A percentile compares a stretch with the other conserved stretches of the same genome.
Evolutionary conservation across 1,284 basidiomycete species (phyloP).

Genomic region (Boletus sp.): DNA sequence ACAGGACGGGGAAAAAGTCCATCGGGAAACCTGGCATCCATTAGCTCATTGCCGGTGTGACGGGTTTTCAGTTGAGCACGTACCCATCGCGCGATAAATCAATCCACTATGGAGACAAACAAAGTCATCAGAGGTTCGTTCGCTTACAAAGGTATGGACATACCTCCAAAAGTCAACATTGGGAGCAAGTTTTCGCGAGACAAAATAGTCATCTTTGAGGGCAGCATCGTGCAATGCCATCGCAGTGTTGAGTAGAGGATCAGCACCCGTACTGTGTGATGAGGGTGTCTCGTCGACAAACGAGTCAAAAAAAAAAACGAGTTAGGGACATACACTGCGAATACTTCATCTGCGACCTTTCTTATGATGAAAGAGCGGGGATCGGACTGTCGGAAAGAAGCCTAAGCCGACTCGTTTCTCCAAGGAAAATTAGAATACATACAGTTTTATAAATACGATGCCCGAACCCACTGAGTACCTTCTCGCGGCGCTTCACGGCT

Average conservation of each 20-base stretch:
- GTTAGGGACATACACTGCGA: slow-evolving; percentile 56
- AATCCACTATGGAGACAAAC: slow-evolving; percentile 51
- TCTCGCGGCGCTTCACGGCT: slow-evolving; percentile 80
- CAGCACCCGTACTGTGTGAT: slow-evolving; percentile 63
- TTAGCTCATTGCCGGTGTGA: not conserved
- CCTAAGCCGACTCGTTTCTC: slow-evolving; percentile 1
- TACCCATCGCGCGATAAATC: slow-evolving; percentile 86
- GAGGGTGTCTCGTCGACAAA: slow-evolving; percentile 1
- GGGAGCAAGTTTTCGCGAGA: slow-evolving; percentile 69
- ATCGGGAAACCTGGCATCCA: slow-evolving; percentile 69
- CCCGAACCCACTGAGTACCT: slow-evolving; percentile 82
- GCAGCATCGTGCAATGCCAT: slow-evolving; percentile 85
- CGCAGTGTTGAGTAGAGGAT: slow-evolving; percentile 79
- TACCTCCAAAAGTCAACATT: slow-evolving; percentile 80
- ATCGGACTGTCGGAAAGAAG: slow-evolving; percentile 56
- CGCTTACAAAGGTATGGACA: not conserved
- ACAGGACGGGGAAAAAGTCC: slow-evolving; percentile 88
- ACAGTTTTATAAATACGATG: slow-evolving; percentile 85
- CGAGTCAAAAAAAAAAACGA: not conserved
- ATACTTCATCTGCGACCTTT: slow-evolving; percentile 84
- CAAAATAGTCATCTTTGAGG: slow-evolving; percentile 84
- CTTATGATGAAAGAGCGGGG: slow-evolving; percentile 85
- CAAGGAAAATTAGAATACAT: slow-evolving; percentile 23
- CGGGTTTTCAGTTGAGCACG: slow-evolving; percentile 18
- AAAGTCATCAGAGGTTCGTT: not conserved